Evolutionary conservation across 1,139 yeast species (phyloP).

Genomic region (Suhomyces coccinellae): DNA sequence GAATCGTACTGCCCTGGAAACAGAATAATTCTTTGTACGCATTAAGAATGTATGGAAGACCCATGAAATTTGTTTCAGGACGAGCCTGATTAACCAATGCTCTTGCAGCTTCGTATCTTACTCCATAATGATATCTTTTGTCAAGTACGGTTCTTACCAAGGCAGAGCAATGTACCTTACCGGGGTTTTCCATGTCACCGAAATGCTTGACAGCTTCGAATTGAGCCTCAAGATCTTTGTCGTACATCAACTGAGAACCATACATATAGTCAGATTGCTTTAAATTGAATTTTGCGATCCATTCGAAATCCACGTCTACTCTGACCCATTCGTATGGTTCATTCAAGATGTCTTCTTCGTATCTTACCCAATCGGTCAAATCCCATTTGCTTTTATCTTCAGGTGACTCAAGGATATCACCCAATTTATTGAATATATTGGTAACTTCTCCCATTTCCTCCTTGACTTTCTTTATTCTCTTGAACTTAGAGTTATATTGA

Average conservation of each 20-base stretch:
- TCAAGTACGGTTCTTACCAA: slow-evolving; percentile 83
- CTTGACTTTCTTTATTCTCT: slow-evolving; percentile 60
- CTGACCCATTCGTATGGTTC: slow-evolving; percentile 98
- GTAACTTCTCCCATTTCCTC: slow-evolving; percentile 42
- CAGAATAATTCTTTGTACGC: slow-evolving; percentile 74
- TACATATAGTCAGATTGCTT: slow-evolving; percentile 96
- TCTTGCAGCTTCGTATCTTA: slow-evolving; percentile 81
- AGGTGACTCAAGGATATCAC: slow-evolving; percentile 68
- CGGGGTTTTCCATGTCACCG: slow-evolving; percentile 58
- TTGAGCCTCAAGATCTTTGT: slow-evolving; percentile 96
- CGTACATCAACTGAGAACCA: slow-evolving; percentile 90
- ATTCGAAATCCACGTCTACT: slow-evolving; percentile 94
- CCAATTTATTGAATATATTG: slow-evolving; percentile 60
- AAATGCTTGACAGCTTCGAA: slow-evolving; percentile 78
- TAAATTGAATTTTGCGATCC: slow-evolving; percentile 83
- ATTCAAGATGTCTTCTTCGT: slow-evolving; percentile 67
- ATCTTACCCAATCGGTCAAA: slow-evolving; percentile 69
- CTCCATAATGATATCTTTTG: slow-evolving; percentile 81
- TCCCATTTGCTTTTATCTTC: slow-evolving; percentile 71
- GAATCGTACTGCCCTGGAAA: slow-evolving; percentile 63
- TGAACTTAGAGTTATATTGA: slow-evolving; percentile 90
- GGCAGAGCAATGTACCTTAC: slow-evolving; percentile 70
- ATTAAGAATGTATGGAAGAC: slow-evolving; percentile 68
- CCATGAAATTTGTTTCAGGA: slow-evolving; percentile 63
- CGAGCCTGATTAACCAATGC: slow-evolving; percentile 72